These are phyloP conservation scores for Fusarium praegraminearum DNA, from an alignment of 2,329 filamentous ascomycete species.

Conservation along the genomic window DNA sequence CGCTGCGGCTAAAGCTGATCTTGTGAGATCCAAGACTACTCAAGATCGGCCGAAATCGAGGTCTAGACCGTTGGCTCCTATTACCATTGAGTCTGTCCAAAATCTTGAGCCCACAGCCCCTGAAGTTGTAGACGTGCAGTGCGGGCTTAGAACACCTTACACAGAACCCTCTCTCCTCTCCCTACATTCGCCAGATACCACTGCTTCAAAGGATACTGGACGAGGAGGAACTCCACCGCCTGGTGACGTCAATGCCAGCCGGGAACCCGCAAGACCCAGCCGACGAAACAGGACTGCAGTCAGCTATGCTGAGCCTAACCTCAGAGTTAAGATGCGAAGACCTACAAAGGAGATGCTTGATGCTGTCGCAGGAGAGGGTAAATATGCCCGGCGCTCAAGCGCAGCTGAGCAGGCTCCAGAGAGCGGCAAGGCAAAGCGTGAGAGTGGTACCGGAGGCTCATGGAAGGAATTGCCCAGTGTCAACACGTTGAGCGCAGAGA, in stretches of 20 bases:
- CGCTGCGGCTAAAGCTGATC: slow-evolving; percentile 55
- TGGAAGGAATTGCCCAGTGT: slow-evolving; percentile 50
- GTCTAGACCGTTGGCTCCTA: slow-evolving; percentile 44
- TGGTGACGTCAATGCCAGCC: slow-evolving; percentile 64
- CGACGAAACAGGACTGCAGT: slow-evolving; percentile 75
- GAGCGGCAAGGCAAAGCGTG: slow-evolving; percentile 50
- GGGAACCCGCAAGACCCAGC: slow-evolving; percentile 72
- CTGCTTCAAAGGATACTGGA: slow-evolving; percentile 51
- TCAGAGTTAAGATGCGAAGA: slow-evolving; percentile 85
- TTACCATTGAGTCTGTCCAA: slow-evolving; percentile 38
- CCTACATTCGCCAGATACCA: slow-evolving; percentile 63
- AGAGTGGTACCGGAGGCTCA: slow-evolving; percentile 48
- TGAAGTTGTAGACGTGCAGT: slow-evolving; percentile 23
- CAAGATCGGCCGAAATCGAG: slow-evolving; percentile 47
- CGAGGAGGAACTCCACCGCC: slow-evolving; percentile 70
- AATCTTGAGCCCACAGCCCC: slow-evolving; percentile 35
- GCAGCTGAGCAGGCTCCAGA: slow-evolving; percentile 49
- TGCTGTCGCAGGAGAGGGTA: slow-evolving; percentile 76
- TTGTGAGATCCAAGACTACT: slow-evolving; percentile 45
- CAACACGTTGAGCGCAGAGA: slow-evolving; percentile 7
- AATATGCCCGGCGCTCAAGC: slow-evolving; percentile 60
- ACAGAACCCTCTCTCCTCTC: slow-evolving; percentile 58
- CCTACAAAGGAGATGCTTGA: slow-evolving; percentile 82
- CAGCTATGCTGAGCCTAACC: slow-evolving; percentile 85
- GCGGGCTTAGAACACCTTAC: slow-evolving; percentile 48